These are phyloP conservation scores for Sanguinoderma infundibulare DNA, from an alignment of 1,284 basidiomycete genomes.

Conservation along the genomic window DNA sequence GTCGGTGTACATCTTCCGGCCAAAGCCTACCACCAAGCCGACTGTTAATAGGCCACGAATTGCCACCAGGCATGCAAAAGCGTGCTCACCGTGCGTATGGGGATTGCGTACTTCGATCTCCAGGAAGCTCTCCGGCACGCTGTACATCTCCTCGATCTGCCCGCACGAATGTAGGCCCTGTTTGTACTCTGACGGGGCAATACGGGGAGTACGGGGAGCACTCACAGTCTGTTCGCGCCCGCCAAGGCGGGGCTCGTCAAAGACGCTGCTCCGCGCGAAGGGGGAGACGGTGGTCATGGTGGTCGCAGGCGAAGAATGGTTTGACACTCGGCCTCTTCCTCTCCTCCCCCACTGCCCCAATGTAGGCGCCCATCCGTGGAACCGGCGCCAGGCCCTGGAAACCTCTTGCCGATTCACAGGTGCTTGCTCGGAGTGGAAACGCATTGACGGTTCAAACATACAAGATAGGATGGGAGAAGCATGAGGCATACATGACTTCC, in stretches of 20 bases:
- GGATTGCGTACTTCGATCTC: constrained; percentile 99
- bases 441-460: not conserved
- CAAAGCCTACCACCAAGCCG: constrained; percentile 65
- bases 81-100: constrained; percentile 86
- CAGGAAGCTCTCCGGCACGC: constrained; percentile 94
- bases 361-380: constrained; percentile 4
- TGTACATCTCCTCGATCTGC: constrained; percentile 98
- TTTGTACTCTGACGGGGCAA: not conserved
- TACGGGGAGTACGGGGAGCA: constrained; percentile 11
- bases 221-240: constrained; percentile 84
- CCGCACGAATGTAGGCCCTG: constrained; percentile 5
- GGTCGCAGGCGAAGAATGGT: constrained; percentile 11
- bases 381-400: too few species aligned
- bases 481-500: not conserved
- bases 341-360: constrained; percentile 1
- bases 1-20: constrained; percentile 98
- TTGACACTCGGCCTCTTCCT: constrained; percentile 3
- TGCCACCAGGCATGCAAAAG: not conserved
- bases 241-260: constrained; percentile 72
- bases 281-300: constrained; percentile 75
- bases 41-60: not conserved
- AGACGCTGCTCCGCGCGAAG: constrained; percentile 76
- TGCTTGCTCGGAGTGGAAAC: too few species aligned
- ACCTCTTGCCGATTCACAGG: too few species aligned
- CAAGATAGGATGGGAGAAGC: not conserved